Percentiles rank a stretch among this genome's conserved stretches.
Conservation (phyloP, 2,329 filamentous ascomycete species). For the Aspergillus bombycis region DNA sequence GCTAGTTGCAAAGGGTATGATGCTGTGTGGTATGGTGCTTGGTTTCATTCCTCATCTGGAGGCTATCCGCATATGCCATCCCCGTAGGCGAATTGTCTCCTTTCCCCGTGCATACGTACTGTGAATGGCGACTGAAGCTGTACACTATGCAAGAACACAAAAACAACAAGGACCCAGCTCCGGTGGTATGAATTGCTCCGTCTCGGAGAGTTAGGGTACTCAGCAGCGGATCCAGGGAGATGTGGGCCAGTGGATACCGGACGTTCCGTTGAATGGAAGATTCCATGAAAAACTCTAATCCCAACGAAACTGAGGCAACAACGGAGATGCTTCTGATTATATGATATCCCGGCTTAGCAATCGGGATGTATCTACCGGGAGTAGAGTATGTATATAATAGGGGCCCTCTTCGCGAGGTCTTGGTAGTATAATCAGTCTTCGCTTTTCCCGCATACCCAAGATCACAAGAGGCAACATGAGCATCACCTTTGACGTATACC, state of each 20-base stretch:
- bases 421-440: not conserved
- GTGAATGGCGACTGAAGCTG: fast-evolving
- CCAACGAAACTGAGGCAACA: not conserved
- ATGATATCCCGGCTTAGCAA: not conserved
- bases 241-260: slow-evolving; percentile 1
- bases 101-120: not conserved
- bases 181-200: slow-evolving; percentile 3
- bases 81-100: not conserved
- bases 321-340: not conserved
- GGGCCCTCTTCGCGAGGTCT: not conserved
- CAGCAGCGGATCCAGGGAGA: not conserved
- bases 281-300: slow-evolving; percentile 1
- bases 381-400: not conserved
- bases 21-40: not conserved
- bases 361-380: not conserved
- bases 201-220: slow-evolving; percentile 2
- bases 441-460: not conserved
- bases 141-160: not conserved
- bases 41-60: no score
- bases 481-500: slow-evolving; percentile 21
- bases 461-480: not conserved
- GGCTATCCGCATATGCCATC: no score
- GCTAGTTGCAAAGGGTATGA: not conserved
- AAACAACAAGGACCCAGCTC: not conserved
- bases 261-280: not conserved